Base-by-base conservation (phyloP, 2,329 filamentous ascomycete species). In the Sarocladium kiliense region DNA sequence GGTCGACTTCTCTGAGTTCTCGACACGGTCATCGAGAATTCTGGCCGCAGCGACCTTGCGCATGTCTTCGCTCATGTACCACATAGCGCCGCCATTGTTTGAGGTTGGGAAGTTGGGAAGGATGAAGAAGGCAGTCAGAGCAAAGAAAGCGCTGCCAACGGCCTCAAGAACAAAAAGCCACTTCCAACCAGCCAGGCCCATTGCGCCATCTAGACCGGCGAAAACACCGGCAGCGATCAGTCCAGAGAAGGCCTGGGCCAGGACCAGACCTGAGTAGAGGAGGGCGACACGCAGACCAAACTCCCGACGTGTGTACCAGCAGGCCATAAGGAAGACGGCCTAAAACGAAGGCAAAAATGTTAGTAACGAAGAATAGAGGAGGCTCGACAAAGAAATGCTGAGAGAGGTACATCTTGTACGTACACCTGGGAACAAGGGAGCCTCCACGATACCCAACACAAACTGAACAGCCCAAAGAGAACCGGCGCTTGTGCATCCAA, bases 101-200 rank as follows among this genome's bases (percentile, higher is more conserved):
- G 55, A 57, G 10, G 34, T 18, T 3, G 55, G 55, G 37, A 54
- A 57, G 55, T 57, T 57, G 42, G 55, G 55, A 3, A 57, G 32
- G 27, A 57, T 32, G 21, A 57, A 54, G 25, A 36, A 57, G 18
- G 55, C 55, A 11, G 55, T 57, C 2, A 57, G 16, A n/a, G 55
- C 55, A 21, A 54, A 57, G 53, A 57, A 57, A 51, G 57, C 56
- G 27, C 58, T 61, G 0, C 57, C 73, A 2, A 74, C 71, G 14
- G 84, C 85, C 63, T 88, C 84, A 10, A 87, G 78, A 34, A 88
- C 84, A 66, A 87, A 88, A 0, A 87, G 72, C 84, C 81, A 85
- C 5, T 80, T 71, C 84, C 84, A 88, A 0, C 83, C 83, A 3
- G 74, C 69, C 1, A 86, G 68, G 0, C 83, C 85, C 10, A 66